Base-by-base conservation (phyloP, 805 yeast species). In the Starmerella powellii region DNA sequence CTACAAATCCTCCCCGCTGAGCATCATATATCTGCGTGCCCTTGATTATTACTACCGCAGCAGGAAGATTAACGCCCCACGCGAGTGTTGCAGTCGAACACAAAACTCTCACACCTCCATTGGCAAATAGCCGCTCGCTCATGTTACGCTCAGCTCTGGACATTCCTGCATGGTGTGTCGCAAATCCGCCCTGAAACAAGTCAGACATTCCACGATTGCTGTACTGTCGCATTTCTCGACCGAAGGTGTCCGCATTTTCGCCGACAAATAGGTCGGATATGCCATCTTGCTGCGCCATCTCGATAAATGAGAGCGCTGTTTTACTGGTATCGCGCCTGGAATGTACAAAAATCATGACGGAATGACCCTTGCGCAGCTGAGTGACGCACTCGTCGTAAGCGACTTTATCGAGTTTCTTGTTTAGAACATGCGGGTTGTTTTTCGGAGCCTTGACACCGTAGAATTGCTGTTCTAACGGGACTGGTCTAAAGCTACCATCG, bases 51-150 rank as follows among this genome's bases (percentile, higher is more conserved):
- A 91, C 99, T 31, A 86, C 95, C 1, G 95, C 96, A 6, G 98
- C 98, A 2, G 99, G 98, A 45, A 91, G 67, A 57, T 91, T 91
- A 16, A 91, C 97, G 72, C 99, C 99, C 99, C 99, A 91, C 0
- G 99, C 99, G 45, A 91, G 72, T 0, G 99, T 91, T 0, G 98
- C 94, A 2, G 99, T 91, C 70, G 95, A 86, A 55, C 94, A 81
- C 15, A 91, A 64, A 0, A 91, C 97, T 46, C 79, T 82, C 48
- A 91, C 80, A 0, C 86, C 81, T 32, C 98, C 97, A 24, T 69
- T 65, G 24, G 78, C 67, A 58, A 91, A 91, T 80, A 88, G 73
- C 56, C 78, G 79, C 55, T 93, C 98, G 0, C 93, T 80, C 40
- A 86, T 57, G 55, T 86, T 87, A 56, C 99, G 73, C 56, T 91